Evolutionary conservation across 2,329 filamentous ascomycete species (phyloP), one percentile per base, ranked within the genome.

Genomic region (Fusarium sp.): DNA sequence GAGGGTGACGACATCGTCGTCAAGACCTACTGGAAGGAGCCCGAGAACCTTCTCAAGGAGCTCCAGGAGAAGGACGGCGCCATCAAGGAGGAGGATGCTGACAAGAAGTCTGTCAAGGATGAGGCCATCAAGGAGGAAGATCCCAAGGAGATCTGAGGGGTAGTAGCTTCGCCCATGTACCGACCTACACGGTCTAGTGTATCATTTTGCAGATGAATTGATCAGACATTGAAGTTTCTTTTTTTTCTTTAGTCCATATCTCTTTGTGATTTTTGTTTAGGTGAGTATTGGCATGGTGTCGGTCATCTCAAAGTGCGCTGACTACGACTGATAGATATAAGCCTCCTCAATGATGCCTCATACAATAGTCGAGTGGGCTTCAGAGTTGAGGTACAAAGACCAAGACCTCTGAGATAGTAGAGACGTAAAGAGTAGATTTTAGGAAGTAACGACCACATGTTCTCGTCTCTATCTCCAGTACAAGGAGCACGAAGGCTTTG

Each of bases 1-100:
- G 38, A 61, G 22, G 58, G 58, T 4, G 58, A 61, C 43, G 27
- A 47, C 15, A 43, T 33, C 17, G 40, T 30, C 20, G 22, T 61
- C 63, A 61, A 43, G 15, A 33, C 38, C 20, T 65, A 50, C 32
- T 38, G 37, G 27, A 33, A 65, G n/a, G 43, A 54, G 35, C 66
- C 33, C 4, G 35, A 35, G 17, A 40, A 67, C 11, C 7, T 69
- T 6, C n/a, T 63, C 38, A 45, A 61, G 12, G 57, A 69, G 32
- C 63, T 67, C 10, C 57, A 63, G 38, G 45, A 58, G 6, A 37
- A 50, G 8, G 50, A 45, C 6, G 63, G 40, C 22, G 40, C 33
- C 22, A 43, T 45, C 15, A 64, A 35, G 37, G 62, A 38, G 22
- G 52, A 57, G 32, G 32, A 6, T 10, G 4, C 3, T 9, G 32